Evolutionary conservation across 345 rosid species (phyloP).

Genomic region (Eucalyptus polybractea): DNA sequence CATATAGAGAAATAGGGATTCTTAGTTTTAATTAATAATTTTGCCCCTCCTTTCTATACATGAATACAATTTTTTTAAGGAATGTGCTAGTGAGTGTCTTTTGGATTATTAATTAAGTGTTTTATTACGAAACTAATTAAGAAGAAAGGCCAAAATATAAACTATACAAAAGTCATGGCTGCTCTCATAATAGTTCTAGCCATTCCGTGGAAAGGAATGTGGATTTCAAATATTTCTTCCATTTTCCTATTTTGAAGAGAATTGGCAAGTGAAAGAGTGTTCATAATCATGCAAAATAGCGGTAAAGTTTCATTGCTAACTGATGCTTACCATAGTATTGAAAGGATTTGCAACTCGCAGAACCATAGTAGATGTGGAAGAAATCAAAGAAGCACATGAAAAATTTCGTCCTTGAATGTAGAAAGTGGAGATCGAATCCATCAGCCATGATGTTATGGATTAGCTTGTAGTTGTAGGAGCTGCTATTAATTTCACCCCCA

Average conservation of each 20-base stretch:
- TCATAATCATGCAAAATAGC: not conserved
- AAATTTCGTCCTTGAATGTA: accelerated
- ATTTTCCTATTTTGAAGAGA: not conserved
- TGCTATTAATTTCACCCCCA: not conserved
- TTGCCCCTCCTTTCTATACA: not conserved
- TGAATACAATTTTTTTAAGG: not conserved
- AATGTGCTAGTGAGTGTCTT: not conserved
- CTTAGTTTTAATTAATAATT: not conserved
- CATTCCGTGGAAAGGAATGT: too few relatives aligned
- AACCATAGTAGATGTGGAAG: too few relatives aligned
- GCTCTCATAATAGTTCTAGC: not conserved
- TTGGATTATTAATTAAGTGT: not conserved
- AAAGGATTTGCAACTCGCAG: too few relatives aligned
- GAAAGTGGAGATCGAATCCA: accelerated
- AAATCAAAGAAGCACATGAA: not conserved
- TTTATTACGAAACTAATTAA: not conserved
- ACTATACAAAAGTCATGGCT: not conserved
- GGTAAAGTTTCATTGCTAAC: not conserved
- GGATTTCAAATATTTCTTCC: not conserved
- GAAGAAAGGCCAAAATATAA: not conserved
- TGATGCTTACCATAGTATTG: not conserved
- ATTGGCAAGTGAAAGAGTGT: not conserved
- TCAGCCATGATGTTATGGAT: not conserved
- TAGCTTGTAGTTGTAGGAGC: not conserved
- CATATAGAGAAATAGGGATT: not conserved